Conservation (phyloP, 768 basidiomycete genomes). For the Agaricus sinodeliciosus region DNA sequence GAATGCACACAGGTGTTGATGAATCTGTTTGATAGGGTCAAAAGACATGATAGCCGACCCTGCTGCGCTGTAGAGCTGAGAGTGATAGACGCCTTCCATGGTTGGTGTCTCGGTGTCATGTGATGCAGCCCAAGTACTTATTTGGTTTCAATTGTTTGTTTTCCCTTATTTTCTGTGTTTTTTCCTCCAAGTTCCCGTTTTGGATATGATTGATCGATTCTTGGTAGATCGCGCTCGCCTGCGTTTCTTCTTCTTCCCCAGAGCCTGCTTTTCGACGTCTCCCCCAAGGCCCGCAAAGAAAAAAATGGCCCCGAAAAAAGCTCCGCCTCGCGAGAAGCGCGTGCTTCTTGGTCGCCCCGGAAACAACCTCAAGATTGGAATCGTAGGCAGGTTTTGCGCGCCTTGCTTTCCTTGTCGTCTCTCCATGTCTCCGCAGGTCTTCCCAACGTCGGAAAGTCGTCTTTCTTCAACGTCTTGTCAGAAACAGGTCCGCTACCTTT, state of each 20-base stretch:
- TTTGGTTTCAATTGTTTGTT: too few relatives aligned
- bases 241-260: conserved; percentile 14
- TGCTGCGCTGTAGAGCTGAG: conserved; percentile 3
- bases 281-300: conserved; percentile 36
- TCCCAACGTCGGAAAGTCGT: conserved; percentile 97
- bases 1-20: conserved; percentile 11
- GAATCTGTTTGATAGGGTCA: conserved; percentile 8
- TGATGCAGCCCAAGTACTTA: not conserved
- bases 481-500: conserved; percentile 62
- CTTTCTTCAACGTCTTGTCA: conserved; percentile 97
- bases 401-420: conserved; percentile 12
- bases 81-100: conserved; percentile 8
- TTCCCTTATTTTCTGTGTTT: not conserved
- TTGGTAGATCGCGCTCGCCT: conserved; percentile 14
- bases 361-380: conserved; percentile 98
- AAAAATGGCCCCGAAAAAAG: conserved; percentile 92
- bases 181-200: conserved; percentile 5
- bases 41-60: conserved; percentile 10
- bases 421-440: conserved; percentile 46
- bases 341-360: conserved; percentile 81
- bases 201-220: conserved; percentile 22
- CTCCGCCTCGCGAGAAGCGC: conserved; percentile 72
- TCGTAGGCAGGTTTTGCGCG: conserved; percentile 76
- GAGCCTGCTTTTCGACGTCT: conserved; percentile 31
- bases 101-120: not conserved